phyloP scores from a whole-genome alignment of 2,329 filamentous ascomycete species.

The Seiridium unicorne region DNA sequence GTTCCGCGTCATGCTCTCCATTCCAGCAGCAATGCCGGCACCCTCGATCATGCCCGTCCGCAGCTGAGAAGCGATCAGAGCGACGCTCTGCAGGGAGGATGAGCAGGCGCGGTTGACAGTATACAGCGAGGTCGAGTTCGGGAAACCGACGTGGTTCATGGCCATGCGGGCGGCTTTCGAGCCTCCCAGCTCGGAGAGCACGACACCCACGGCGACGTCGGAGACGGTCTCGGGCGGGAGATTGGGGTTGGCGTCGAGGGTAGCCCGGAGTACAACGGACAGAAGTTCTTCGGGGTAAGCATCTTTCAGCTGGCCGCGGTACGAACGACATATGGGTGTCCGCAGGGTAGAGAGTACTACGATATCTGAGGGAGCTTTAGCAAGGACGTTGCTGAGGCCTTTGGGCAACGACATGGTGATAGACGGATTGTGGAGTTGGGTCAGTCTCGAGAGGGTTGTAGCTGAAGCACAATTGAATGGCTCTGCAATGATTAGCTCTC shows the following conservation, averaged over 20 bases:
- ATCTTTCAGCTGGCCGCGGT: conserved; percentile 81
- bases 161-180: conserved; percentile 91
- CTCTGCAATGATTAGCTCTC: too few species aligned
- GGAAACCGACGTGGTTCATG: conserved; percentile 78
- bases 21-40: conserved; percentile 78
- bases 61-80: conserved; percentile 72
- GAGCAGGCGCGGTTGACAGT: conserved; percentile 89
- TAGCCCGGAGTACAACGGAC: conserved; percentile 63
- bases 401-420: conserved; percentile 51
- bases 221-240: conserved; percentile 69
- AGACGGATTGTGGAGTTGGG: background rate
- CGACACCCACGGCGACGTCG: conserved; percentile 84
- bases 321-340: conserved; percentile 80
- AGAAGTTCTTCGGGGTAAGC: conserved; percentile 90
- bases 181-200: conserved; percentile 87
- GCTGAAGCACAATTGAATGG: background rate
- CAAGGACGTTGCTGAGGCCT: conserved; percentile 73
- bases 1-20: conserved; percentile 96
- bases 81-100: conserved; percentile 74
- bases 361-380: conserved; percentile 76
- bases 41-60: conserved; percentile 66
- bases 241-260: conserved; percentile 68
- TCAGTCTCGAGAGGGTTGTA: background rate
- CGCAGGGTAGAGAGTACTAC: conserved; percentile 90
- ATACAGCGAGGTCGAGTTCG: conserved; percentile 71